Conservation (phyloP, 2,329 filamentous ascomycete species). For the Ophiobolus disseminans region DNA sequence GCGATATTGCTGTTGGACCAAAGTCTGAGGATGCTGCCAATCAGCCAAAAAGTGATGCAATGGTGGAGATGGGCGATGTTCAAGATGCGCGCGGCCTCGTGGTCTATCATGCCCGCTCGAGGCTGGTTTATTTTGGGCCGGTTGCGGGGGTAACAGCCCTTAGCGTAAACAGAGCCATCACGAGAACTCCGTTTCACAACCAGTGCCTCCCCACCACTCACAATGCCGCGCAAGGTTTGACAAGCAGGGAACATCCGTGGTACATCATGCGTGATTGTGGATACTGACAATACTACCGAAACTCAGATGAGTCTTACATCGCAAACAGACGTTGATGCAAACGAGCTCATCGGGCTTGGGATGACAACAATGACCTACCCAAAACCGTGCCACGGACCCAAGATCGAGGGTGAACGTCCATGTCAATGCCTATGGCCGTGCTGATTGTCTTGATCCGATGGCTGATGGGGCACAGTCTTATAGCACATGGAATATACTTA, state of each 20-base stretch:
- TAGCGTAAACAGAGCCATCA: constrained; percentile 21
- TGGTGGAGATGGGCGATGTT: constrained; percentile 27
- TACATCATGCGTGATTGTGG: constrained; percentile 12
- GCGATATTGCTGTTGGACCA: constrained; percentile 5
- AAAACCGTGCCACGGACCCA: too few species aligned
- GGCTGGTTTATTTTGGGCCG: constrained; percentile 30
- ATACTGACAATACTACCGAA: not conserved
- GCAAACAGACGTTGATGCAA: not conserved
- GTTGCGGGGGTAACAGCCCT: constrained; percentile 31
- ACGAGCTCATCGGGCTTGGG: not conserved
- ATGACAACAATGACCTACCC: too few species aligned
- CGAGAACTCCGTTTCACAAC: constrained; percentile 32
- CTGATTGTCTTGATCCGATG: too few species aligned
- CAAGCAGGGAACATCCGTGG: constrained; percentile 7
- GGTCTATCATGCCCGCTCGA: constrained; percentile 20
- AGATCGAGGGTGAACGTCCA: too few species aligned
- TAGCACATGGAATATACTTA: too few species aligned
- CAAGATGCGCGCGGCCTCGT: constrained; percentile 26
- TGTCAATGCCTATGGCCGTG: too few species aligned
- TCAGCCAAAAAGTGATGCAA: constrained; percentile 31
- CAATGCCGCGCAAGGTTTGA: constrained; percentile 2
- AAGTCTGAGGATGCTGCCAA: not conserved
- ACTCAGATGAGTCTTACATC: not conserved
- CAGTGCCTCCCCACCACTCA: constrained; percentile 40
- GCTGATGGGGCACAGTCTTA: too few species aligned